These are phyloP conservation scores for Nannochloris sp. DNA, from an alignment of 139 green algal genomes.

Conservation along the genomic window DNA sequence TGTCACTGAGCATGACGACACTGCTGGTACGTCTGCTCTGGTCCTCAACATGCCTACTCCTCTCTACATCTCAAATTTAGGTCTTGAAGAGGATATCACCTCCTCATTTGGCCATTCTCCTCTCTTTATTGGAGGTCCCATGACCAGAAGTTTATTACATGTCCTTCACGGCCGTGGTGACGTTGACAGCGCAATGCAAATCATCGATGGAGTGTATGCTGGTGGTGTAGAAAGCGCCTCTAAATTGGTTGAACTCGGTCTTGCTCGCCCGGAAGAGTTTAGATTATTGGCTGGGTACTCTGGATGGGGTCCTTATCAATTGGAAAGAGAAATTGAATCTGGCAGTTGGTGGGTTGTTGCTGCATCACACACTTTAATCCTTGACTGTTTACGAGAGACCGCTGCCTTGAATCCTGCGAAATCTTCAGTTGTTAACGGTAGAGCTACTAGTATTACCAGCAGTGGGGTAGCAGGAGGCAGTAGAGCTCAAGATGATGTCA, in stretches of 20 bases:
- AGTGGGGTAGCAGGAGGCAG: too few relatives aligned
- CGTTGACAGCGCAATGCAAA: slow-evolving; percentile 19
- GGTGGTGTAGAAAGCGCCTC: slow-evolving; percentile 27
- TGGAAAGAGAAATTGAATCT: slow-evolving; percentile 11
- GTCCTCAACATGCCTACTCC: slow-evolving; percentile 28
- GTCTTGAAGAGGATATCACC: slow-evolving; percentile 21
- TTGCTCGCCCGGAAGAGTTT: slow-evolving; percentile 22
- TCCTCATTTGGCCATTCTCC: slow-evolving; percentile 16
- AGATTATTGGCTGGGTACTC: slow-evolving; percentile 28
- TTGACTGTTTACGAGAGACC: too few relatives aligned
- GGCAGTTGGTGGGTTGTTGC: slow-evolving; percentile 13
- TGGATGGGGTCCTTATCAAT: slow-evolving; percentile 25
- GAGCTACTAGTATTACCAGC: too few relatives aligned
- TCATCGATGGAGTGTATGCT: slow-evolving; percentile 30
- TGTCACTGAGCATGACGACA: slow-evolving; percentile 20
- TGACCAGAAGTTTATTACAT: slow-evolving; percentile 28
- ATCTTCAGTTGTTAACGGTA: too few relatives aligned
- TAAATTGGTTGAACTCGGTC: slow-evolving; percentile 15
- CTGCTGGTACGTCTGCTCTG: slow-evolving; percentile 10
- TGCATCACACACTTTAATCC: slow-evolving; percentile 7
- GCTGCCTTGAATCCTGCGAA: too few relatives aligned
- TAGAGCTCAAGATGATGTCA: too few relatives aligned
- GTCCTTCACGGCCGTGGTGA: slow-evolving; percentile 22
- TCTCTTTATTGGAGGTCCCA: slow-evolving; percentile 28
- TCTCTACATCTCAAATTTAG: slow-evolving; percentile 13